Evolutionary conservation across 1,284 basidiomycete genomes (phyloP).

Genomic region (Boletus sp.): DNA sequence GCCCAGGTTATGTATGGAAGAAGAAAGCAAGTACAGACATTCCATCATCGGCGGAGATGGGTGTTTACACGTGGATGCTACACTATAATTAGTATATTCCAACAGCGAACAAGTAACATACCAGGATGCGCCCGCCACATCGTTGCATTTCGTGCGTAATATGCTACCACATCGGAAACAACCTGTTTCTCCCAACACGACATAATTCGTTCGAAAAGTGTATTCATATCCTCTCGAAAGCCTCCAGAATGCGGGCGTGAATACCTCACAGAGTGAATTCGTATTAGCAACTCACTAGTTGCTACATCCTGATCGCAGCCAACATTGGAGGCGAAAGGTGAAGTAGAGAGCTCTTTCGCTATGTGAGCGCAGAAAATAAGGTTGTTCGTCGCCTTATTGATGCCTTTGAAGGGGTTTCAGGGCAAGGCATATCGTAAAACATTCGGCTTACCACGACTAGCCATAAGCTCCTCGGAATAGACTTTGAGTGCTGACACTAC

Average conservation of each 20-base stretch:
- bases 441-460: conserved; percentile 33
- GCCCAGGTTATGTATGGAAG: conserved; percentile 51
- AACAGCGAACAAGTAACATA: conserved; percentile 9
- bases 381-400: conserved; percentile 24
- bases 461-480: conserved; percentile 31
- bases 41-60: conserved; percentile 54
- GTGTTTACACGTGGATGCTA: conserved; percentile 27
- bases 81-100: conserved; percentile 14
- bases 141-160: conserved; percentile 21
- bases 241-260: conserved; percentile 32
- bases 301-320: conserved; percentile 38
- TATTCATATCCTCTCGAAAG: conserved; percentile 39
- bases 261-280: conserved; percentile 2
- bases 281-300: conserved; percentile 35
- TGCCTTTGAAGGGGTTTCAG: conserved; percentile 20
- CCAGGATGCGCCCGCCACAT: conserved; percentile 8
- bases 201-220: conserved; percentile 42
- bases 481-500: conserved; percentile 40
- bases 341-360: conserved; percentile 39
- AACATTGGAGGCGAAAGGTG: conserved; percentile 42
- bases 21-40: conserved; percentile 52
- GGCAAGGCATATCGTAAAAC: neutral
- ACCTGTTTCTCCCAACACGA: conserved; percentile 47
- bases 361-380: conserved; percentile 43
- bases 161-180: conserved; percentile 35